These are phyloP conservation scores for Casuarina equisetifolia DNA, from an alignment of 306 rosid genomes.

Conservation along the genomic window DNA sequence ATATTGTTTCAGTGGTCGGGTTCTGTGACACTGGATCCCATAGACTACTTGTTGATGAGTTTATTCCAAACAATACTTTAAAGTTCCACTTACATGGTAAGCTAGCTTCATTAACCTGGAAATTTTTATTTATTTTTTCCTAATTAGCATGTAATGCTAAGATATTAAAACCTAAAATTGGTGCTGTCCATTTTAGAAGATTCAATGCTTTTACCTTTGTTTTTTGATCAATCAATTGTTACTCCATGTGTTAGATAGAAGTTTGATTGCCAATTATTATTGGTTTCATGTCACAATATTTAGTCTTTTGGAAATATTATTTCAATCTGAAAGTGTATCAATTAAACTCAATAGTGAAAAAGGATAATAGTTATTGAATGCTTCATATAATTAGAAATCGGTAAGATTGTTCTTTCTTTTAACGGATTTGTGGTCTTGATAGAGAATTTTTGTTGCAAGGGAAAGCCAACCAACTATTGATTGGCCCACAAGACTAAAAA, in stretches of 20 bases:
- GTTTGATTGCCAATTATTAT: not conserved
- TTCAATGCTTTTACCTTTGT: not conserved
- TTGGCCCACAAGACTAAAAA: conserved; percentile 74
- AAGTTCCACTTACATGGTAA: conserved; percentile 95
- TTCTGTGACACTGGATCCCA: conserved; percentile 75
- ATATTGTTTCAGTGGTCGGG: conserved; percentile 95
- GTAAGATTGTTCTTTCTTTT: not conserved
- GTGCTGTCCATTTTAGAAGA: not conserved
- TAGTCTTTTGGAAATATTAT: not conserved
- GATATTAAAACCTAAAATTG: not conserved
- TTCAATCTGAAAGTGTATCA: too few relatives aligned
- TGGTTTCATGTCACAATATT: not conserved
- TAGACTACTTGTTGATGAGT: conserved; percentile 90
- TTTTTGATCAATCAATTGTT: not conserved
- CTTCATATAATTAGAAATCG: not conserved
- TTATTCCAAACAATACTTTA: conserved; percentile 78
- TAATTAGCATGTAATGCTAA: not conserved
- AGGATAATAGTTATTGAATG: not conserved
- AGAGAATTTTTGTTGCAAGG: conserved; percentile 47
- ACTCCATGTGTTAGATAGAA: not conserved
- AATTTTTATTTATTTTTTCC: not conserved
- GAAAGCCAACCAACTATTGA: conserved; percentile 87
- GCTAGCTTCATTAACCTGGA: not conserved
- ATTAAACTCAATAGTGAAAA: not conserved
- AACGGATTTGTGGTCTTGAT: conserved; percentile 26